Evolutionary conservation across 2,329 filamentous ascomycete species (phyloP).

Genomic region (Thermomyces lanuginosus): DNA sequence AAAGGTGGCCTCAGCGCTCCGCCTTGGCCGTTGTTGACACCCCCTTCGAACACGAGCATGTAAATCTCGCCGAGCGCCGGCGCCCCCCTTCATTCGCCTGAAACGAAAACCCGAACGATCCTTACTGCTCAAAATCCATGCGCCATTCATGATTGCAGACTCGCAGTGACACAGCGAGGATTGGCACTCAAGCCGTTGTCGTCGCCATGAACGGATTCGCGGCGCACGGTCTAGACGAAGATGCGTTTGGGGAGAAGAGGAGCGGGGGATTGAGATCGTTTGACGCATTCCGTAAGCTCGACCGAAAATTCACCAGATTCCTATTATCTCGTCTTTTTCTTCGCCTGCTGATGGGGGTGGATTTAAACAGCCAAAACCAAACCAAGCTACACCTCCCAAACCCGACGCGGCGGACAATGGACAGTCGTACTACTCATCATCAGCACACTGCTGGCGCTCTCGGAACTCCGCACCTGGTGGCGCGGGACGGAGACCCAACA

Average conservation of each 20-base stretch:
- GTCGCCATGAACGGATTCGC: conserved; percentile 62
- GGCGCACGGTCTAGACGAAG: conserved; percentile 55
- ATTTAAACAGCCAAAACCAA: conserved; percentile 67
- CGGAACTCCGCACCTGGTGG: conserved; percentile 72
- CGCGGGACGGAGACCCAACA: conserved; percentile 68
- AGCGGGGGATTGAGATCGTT: conserved; percentile 58
- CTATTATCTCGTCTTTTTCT: not conserved
- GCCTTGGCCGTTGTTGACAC: too few species aligned
- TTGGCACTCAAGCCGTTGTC: too few species aligned
- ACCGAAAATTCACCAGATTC: too few species aligned
- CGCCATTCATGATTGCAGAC: too few species aligned
- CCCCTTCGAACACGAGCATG: too few species aligned
- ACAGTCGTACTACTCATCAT: conserved; percentile 66
- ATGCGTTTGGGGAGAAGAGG: conserved; percentile 58
- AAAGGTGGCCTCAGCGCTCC: too few species aligned
- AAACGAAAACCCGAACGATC: too few species aligned
- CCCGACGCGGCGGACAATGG: conserved; percentile 80
- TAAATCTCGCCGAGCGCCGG: too few species aligned
- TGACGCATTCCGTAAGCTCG: conserved; percentile 93
- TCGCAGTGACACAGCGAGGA: too few species aligned
- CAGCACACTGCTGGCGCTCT: conserved; percentile 58
- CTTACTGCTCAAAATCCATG: too few species aligned
- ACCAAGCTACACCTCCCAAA: conserved; percentile 73
- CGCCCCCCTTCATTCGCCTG: too few species aligned
- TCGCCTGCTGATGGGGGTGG: not conserved